These are phyloP conservation scores for Globisporangium nodosum DNA, from an alignment of 352 stramenopile species.

Conservation along the genomic window DNA sequence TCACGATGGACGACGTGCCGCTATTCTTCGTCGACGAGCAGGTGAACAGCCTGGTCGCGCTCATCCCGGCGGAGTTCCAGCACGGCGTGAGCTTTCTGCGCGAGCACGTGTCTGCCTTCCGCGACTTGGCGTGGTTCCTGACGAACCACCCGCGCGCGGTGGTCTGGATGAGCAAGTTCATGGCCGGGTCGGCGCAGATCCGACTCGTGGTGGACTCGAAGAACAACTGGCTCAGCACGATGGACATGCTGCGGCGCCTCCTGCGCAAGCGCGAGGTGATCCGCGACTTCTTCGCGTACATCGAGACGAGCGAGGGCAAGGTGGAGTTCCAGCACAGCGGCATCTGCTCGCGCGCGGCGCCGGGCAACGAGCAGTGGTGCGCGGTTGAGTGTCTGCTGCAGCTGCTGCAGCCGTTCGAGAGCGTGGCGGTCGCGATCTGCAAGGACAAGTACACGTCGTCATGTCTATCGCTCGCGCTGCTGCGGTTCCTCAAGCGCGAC, in stretches of 20 bases:
- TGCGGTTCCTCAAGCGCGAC: conserved; percentile 43
- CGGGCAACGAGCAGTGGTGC: conserved; percentile 31
- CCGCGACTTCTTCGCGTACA: conserved; percentile 39
- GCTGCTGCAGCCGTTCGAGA: conserved; percentile 43
- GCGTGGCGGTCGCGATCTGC: conserved; percentile 29
- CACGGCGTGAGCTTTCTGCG: conserved; percentile 28
- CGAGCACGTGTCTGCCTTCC: conserved; percentile 28
- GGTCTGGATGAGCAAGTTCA: conserved; percentile 33
- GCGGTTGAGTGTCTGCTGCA: conserved; percentile 34
- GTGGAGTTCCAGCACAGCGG: conserved; percentile 26
- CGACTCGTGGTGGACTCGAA: conserved; percentile 36
- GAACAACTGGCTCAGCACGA: conserved; percentile 34
- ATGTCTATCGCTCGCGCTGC: conserved; percentile 29
- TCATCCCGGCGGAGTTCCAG: conserved; percentile 28
- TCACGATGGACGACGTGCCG: conserved; percentile 32
- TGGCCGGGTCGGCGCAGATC: conserved; percentile 24
- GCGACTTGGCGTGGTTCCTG: conserved; percentile 39
- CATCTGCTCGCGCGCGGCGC: conserved; percentile 17
- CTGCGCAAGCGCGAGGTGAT: conserved; percentile 34
- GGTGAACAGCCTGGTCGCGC: conserved; percentile 31
- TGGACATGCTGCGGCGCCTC: conserved; percentile 47
- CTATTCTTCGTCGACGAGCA: conserved; percentile 39
- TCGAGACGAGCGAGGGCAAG: conserved; percentile 30
- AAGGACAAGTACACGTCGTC: conserved; percentile 40
- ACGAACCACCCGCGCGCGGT: conserved; percentile 39